Evolutionary conservation across 106 monocot species (phyloP).

Genomic region (Apostasia ramifera): DNA sequence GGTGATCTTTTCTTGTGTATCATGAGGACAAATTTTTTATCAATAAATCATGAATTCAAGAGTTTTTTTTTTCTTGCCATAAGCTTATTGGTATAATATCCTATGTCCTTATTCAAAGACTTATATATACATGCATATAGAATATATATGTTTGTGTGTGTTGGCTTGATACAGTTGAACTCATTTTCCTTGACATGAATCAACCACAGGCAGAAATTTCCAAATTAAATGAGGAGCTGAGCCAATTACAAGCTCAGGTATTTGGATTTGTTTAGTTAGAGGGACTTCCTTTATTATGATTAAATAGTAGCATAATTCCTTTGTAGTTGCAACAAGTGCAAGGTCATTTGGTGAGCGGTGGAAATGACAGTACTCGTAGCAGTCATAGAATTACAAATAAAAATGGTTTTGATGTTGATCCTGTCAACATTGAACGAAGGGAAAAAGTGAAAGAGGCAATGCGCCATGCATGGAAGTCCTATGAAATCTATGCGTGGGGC

Average conservation of each 20-base stretch:
- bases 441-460: slow-evolving; percentile 95
- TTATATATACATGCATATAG: too few relatives aligned
- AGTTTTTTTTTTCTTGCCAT: too few relatives aligned
- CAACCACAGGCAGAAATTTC: slow-evolving; percentile 52
- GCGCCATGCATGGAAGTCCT: slow-evolving; percentile 98
- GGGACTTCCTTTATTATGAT: background rate
- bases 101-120: too few relatives aligned
- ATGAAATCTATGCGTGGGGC: slow-evolving; percentile 90
- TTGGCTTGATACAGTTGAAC: too few relatives aligned
- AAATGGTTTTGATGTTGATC: slow-evolving; percentile 37
- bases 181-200: too few relatives aligned
- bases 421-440: slow-evolving; percentile 56
- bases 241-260: slow-evolving; percentile 58
- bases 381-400: slow-evolving; percentile 7
- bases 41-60: too few relatives aligned
- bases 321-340: slow-evolving; percentile 45
- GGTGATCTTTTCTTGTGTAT: too few relatives aligned
- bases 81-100: too few relatives aligned
- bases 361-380: slow-evolving; percentile 3
- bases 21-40: too few relatives aligned
- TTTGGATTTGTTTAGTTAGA: background rate
- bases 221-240: slow-evolving; percentile 35
- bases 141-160: too few relatives aligned
- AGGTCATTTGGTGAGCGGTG: background rate
- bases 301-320: background rate